phyloP scores from a whole-genome alignment of 768 basidiomycete species.

The Termitomyces sp. region DNA sequence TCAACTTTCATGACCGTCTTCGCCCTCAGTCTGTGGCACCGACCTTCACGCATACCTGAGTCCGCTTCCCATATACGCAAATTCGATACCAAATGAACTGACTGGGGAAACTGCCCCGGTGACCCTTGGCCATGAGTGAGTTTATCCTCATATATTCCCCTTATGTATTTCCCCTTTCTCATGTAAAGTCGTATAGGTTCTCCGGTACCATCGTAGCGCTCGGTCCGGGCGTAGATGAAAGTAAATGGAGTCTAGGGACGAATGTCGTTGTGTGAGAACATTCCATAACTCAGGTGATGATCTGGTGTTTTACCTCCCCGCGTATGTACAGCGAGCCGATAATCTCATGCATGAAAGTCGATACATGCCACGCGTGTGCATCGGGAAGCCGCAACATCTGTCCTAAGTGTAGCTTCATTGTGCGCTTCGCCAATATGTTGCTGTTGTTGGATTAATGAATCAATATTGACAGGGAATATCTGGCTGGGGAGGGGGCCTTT shows the following conservation, averaged over 20 bases:
- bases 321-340: slow-evolving; percentile 34
- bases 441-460: background rate
- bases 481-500: slow-evolving; percentile 40
- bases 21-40: slow-evolving; percentile 37
- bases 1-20: background rate
- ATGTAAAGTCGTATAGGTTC: slow-evolving; percentile 20
- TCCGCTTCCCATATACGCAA: slow-evolving; percentile 27
- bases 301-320: background rate
- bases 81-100: slow-evolving; percentile 30
- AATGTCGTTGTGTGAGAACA: slow-evolving; percentile 30
- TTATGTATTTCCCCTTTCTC: background rate
- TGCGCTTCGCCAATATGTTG: slow-evolving; percentile 17
- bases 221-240: slow-evolving; percentile 30
- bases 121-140: slow-evolving; percentile 45
- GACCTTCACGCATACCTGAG: slow-evolving; percentile 43
- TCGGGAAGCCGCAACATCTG: slow-evolving; percentile 33
- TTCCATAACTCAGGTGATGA: slow-evolving; percentile 5
- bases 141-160: background rate
- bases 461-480: slow-evolving; percentile 29
- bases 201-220: slow-evolving; percentile 32
- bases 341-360: slow-evolving; percentile 33
- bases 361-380: slow-evolving; percentile 31
- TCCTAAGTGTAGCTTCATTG: slow-evolving; percentile 30
- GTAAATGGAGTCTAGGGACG: slow-evolving; percentile 30
- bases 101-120: slow-evolving; percentile 39